A percentile compares a stretch with the other conserved stretches of the same genome.
phyloP scores from a whole-genome alignment of 176 grass and related monocot species.

The Poa annua region DNA sequence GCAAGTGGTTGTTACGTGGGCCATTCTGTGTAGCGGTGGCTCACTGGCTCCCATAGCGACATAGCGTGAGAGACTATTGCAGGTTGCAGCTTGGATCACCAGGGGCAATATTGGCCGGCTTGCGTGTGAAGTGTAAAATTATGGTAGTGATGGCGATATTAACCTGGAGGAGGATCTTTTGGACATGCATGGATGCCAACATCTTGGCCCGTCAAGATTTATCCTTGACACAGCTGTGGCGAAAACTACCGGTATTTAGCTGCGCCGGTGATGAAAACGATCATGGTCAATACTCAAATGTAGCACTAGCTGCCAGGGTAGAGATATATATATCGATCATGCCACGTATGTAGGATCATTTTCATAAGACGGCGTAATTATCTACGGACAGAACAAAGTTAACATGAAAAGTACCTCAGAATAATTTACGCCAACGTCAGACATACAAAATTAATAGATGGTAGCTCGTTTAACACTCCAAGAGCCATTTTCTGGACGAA shows the following conservation, averaged over 20 bases:
- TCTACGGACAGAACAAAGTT: not conserved
- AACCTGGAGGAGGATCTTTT: not conserved
- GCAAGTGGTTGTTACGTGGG: not conserved
- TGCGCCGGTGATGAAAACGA: not conserved
- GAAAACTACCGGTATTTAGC: slow-evolving; percentile 39
- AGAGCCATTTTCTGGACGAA: not conserved
- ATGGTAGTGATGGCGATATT: slow-evolving; percentile 32
- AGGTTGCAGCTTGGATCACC: not conserved
- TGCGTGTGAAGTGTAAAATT: slow-evolving; percentile 6
- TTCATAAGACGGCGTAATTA: not conserved
- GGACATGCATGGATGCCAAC: slow-evolving; percentile 4
- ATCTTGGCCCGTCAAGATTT: slow-evolving; percentile 15
- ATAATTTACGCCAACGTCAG: not conserved
- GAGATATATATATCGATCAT: not conserved
- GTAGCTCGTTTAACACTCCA: not conserved
- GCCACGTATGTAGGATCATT: not conserved
- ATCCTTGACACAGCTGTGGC: slow-evolving; percentile 28
- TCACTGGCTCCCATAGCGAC: no score
- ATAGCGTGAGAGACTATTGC: not conserved
- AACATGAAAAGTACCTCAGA: not conserved
- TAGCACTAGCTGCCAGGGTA: not conserved
- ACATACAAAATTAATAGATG: not conserved
- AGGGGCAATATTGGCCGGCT: not conserved
- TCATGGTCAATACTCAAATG: no score
- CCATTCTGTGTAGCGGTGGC: not conserved